phyloP scores from a whole-genome alignment of 768 basidiomycete species.

The Mycena polygramma region DNA sequence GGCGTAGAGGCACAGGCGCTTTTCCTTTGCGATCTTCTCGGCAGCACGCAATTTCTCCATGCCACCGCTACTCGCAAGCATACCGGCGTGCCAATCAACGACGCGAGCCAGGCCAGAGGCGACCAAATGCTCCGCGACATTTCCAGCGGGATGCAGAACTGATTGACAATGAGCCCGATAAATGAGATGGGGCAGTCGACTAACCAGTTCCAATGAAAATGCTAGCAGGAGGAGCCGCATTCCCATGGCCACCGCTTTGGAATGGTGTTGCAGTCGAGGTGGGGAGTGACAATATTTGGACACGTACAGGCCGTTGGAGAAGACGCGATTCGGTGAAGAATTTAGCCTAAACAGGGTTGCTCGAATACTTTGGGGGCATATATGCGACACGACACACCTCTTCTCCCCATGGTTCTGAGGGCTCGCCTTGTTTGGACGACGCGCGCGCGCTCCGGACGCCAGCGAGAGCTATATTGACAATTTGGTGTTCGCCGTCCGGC shows the following conservation, averaged over 20 bases:
- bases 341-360: conserved; percentile 70
- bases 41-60: conserved; percentile 91
- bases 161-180: conserved; percentile 16
- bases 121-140: conserved; percentile 92
- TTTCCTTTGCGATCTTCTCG: conserved; percentile 86
- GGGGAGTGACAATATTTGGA: conserved; percentile 85
- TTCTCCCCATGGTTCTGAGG: conserved; percentile 88
- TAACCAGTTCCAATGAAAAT: conserved; percentile 90
- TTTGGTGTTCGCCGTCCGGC: conserved; percentile 91
- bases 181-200: conserved; percentile 41
- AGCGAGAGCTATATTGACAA: conserved; percentile 87
- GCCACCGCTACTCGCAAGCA: conserved; percentile 85
- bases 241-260: conserved; percentile 66
- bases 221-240: conserved; percentile 76
- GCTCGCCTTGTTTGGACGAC: conserved; percentile 79
- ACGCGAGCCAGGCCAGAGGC: conserved; percentile 89
- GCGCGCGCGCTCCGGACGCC: conserved; percentile 83
- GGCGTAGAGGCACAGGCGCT: conserved; percentile 77
- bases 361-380: conserved; percentile 19
- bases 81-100: conserved; percentile 98
- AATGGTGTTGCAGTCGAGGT: conserved; percentile 85
- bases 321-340: conserved; percentile 93
- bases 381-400: conserved; percentile 68
- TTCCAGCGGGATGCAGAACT: conserved; percentile 94
- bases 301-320: conserved; percentile 82